Evolutionary conservation across 495 filamentous ascomycete genomes (phyloP).

Genomic region (Cetradonia linearis): DNA sequence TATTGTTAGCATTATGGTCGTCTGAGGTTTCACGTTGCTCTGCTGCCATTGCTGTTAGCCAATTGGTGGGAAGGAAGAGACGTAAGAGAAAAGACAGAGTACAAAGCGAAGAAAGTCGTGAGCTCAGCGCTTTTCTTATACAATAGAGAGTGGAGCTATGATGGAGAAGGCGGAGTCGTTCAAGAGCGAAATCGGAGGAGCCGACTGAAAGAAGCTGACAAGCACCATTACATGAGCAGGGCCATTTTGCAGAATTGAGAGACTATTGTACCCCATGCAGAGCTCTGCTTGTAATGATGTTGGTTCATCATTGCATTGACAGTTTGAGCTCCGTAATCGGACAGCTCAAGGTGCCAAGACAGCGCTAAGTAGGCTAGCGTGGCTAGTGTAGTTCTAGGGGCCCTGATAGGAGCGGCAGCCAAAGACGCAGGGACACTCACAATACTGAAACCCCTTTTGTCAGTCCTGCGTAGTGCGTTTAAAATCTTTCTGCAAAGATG

Average conservation of each 20-base stretch:
- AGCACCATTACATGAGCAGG: background rate
- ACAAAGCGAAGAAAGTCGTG: background rate
- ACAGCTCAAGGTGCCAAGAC: background rate
- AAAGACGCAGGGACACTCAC: slow-evolving; percentile 3
- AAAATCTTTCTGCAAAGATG: background rate
- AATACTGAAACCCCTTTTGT: background rate
- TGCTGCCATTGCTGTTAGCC: background rate
- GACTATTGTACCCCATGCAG: background rate
- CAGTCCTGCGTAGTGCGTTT: background rate
- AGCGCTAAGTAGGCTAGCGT: background rate
- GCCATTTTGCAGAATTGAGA: background rate
- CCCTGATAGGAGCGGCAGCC: background rate
- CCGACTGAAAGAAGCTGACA: background rate
- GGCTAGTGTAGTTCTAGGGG: background rate
- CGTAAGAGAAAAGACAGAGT: background rate
- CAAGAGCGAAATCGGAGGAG: background rate
- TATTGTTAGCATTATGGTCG: background rate
- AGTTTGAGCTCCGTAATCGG: background rate
- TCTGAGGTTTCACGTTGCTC: background rate
- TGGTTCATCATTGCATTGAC: background rate
- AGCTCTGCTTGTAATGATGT: background rate
- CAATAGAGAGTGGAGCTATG: background rate
- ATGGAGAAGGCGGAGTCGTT: background rate
- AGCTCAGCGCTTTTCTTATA: background rate
- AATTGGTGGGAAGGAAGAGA: background rate